Evolutionary conservation across 306 rosid genomes (phyloP), one percentile per base, ranked within the genome.

Genomic region (Rosa persica): DNA sequence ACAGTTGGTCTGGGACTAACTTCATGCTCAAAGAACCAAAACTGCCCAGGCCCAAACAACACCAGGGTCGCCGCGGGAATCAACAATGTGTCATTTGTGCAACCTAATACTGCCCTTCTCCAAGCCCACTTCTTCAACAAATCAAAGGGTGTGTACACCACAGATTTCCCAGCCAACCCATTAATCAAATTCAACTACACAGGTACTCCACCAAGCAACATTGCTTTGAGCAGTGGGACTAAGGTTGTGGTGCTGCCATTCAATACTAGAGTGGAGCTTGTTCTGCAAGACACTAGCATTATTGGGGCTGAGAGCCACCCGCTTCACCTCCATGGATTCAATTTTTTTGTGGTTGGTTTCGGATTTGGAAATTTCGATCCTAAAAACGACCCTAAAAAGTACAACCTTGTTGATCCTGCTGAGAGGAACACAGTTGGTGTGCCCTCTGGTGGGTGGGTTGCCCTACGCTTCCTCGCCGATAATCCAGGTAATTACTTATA

Each of bases 401-500:
- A 86, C 81, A 89, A 91, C 70, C 85, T 89, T 16, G 86, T 88
- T 39, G 97, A 91, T 49, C 97, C 97, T 9, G 85, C 89, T 6
- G 97, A 91, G 83, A 89, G 97, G 83, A 90, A 90, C 79, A 90
- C 90, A 2, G 82, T 82, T 42, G 89, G 90, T 62, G 94, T 90
- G 15, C 90, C 97, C 3, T 80, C 92, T 40, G 92, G 93, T 25
- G 97, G 97, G 1, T 91, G 97, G 97, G 86, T 86, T 67, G 97
- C 93, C 46, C 5, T 91, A 19, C 87, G 93, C 30, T 91, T 91
- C 76, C 82, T 82, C 19, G 93, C 92, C 0, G 90, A 91, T 46
- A 89, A 91, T 74, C 97, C 97, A 67, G 92, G 94, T 89, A 16
- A 19, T 76, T 73, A 19, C 20, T 46, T 6, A 57, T 55, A 58